phyloP scores from a whole-genome alignment of 345 rosid genomes.

The Syzygium aqueum region DNA sequence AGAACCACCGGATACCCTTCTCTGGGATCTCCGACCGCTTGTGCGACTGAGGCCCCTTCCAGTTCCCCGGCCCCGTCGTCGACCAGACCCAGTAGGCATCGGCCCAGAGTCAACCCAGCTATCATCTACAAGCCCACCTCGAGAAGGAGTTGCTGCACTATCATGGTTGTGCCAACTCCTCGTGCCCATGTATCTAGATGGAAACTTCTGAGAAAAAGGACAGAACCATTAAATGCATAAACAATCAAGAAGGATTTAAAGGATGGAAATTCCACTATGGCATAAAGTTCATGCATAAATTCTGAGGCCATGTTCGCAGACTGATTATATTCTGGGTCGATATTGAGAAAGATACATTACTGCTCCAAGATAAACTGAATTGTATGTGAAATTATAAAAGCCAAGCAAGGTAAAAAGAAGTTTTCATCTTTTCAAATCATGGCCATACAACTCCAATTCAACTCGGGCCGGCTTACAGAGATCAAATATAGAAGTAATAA shows the following conservation, averaged over 20 bases:
- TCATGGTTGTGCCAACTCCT: conserved; percentile 25
- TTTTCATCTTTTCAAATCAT: background rate
- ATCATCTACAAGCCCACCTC: conserved; percentile 30
- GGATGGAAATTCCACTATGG: background rate
- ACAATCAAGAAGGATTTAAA: background rate
- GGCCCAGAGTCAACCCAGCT: conserved; percentile 36
- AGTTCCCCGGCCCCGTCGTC: conserved; percentile 23
- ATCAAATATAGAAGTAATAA: background rate
- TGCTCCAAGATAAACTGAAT: background rate
- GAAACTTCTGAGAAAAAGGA: conserved; percentile 21
- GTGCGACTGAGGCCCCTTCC: conserved; percentile 36
- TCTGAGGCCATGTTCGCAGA: background rate
- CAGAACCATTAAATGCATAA: background rate
- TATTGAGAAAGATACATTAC: background rate
- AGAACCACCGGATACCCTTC: conserved; percentile 9
- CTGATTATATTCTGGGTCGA: background rate
- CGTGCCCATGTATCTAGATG: conserved; percentile 19
- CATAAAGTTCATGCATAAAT: background rate
- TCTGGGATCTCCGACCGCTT: conserved; percentile 36
- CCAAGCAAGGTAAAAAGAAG: background rate
- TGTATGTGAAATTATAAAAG: background rate
- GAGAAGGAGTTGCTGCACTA: conserved; percentile 13
- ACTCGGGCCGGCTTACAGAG: background rate
- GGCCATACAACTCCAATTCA: background rate
- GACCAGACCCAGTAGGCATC: conserved; percentile 21